Conservation (phyloP, 2,329 filamentous ascomycete species). For the Botrytis porri region DNA sequence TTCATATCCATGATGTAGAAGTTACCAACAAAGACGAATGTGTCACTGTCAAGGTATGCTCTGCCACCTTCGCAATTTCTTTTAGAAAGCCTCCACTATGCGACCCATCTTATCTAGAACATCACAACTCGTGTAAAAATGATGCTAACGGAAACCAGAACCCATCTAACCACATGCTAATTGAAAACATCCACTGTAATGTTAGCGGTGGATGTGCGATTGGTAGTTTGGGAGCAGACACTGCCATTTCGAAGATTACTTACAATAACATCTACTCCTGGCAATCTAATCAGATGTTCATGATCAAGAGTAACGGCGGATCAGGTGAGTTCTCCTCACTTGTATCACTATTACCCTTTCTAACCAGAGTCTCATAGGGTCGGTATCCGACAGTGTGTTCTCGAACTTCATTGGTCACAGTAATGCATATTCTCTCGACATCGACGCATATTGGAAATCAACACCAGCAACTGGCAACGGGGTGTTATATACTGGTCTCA, state of each 20-base stretch:
- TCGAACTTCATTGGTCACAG: slow-evolving; percentile 59
- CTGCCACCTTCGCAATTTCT: slow-evolving; percentile 25
- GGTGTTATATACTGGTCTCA: slow-evolving; percentile 52
- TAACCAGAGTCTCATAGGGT: slow-evolving; percentile 40
- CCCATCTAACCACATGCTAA: slow-evolving; percentile 45
- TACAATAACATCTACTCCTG: slow-evolving; percentile 49
- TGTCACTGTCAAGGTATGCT: slow-evolving; percentile 49
- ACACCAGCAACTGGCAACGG: slow-evolving; percentile 46
- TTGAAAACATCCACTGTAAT: slow-evolving; percentile 62
- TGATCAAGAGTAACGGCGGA: slow-evolving; percentile 61
- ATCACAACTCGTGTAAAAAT: background rate
- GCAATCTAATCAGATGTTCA: slow-evolving; percentile 55
- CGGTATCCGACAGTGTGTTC: slow-evolving; percentile 49
- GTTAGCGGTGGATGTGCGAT: slow-evolving; percentile 57
- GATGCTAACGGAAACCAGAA: slow-evolving; percentile 14
- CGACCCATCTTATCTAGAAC: background rate
- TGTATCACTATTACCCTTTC: background rate
- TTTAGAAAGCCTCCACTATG: background rate
- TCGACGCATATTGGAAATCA: slow-evolving; percentile 55
- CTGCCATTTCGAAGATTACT: slow-evolving; percentile 50
- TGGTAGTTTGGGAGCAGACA: slow-evolving; percentile 51
- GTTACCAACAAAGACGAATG: slow-evolving; percentile 63
- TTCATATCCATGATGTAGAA: slow-evolving; percentile 58
- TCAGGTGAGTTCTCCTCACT: background rate
- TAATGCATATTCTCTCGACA: slow-evolving; percentile 57